Evolutionary conservation across 1,284 basidiomycete genomes (phyloP), one percentile per base, ranked within the genome.

Genomic region (Waitea zeae): DNA sequence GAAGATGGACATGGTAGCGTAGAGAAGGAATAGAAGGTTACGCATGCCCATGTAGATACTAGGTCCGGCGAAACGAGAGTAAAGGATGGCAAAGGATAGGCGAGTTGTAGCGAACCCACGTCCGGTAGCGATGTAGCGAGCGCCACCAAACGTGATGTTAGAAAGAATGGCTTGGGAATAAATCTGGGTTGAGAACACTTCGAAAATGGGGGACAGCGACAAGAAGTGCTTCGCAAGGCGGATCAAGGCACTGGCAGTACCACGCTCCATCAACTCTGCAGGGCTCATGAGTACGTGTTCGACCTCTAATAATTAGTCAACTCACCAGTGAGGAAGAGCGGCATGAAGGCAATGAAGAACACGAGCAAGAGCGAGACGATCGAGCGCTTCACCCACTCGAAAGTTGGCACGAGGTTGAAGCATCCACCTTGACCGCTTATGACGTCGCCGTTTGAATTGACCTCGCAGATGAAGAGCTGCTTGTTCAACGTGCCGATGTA

Each of bases 11-110:
- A 96, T 67, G 33, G 89, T 88, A 42, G 79, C 74, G 53, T 92
- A 96, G 39, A 93, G 71, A 43, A 96, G 63, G 39, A 96, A 56
- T 29, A 93, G 63, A 12, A 95, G 64, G 41, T 89, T 93, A 42
- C 90, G 70, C 75, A 95, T 84, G 46, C 90, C 90, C 67, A 95
- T 76, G 61, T 96, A 96, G 54, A 96, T 93, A 47, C 84, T 90
- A 11, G 90, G 92, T n/a, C 92, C 92, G 32, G 90, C 89, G 58
- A 96, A 96, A 42, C 90, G 82, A 30, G 92, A 95, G 59, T 93
- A 96, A 15, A 96, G 70, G 46, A 93, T 93, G 48, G 76, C 79
- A 67, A 96, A 96, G 20, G 78, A 87, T 44, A 93, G 84, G 33
- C 90, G 78, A 20, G 84, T 89, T 4, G 92, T 96, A 13, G 92